These are phyloP conservation scores for Suillus americanus DNA, from an alignment of 768 basidiomycete species.

Conservation along the genomic window DNA sequence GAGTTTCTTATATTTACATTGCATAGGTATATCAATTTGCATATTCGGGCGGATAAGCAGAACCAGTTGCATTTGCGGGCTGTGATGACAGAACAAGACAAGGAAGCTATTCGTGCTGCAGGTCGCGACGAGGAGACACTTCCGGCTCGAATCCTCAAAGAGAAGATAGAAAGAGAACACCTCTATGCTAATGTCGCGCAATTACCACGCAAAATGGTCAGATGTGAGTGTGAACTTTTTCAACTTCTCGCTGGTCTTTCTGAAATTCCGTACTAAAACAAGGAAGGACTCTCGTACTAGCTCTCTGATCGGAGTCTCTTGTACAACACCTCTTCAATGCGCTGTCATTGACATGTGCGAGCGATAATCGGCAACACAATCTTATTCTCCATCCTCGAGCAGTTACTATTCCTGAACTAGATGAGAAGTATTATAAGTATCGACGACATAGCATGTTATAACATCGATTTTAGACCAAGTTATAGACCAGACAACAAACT, in stretches of 20 bases:
- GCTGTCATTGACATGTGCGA: background rate
- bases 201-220: background rate
- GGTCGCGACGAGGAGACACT: background rate
- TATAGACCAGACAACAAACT: no score
- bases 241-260: background rate
- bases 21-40: conserved; percentile 13
- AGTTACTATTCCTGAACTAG: background rate
- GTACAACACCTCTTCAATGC: background rate
- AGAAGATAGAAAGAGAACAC: background rate
- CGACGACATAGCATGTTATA: no score
- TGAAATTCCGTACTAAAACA: background rate
- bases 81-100: conserved; percentile 19
- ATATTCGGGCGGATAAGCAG: conserved; percentile 17
- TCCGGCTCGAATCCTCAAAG: background rate
- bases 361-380: background rate
- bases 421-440: background rate
- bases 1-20: background rate
- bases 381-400: background rate
- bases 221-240: background rate
- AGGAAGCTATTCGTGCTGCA: conserved; percentile 8
- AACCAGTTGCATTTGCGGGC: conserved; percentile 13
- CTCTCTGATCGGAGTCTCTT: background rate
- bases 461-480: no score
- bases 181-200: background rate
- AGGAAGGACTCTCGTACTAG: background rate